phyloP scores from a whole-genome alignment of 352 stramenopile species.

The Globisporangium nagaii region DNA sequence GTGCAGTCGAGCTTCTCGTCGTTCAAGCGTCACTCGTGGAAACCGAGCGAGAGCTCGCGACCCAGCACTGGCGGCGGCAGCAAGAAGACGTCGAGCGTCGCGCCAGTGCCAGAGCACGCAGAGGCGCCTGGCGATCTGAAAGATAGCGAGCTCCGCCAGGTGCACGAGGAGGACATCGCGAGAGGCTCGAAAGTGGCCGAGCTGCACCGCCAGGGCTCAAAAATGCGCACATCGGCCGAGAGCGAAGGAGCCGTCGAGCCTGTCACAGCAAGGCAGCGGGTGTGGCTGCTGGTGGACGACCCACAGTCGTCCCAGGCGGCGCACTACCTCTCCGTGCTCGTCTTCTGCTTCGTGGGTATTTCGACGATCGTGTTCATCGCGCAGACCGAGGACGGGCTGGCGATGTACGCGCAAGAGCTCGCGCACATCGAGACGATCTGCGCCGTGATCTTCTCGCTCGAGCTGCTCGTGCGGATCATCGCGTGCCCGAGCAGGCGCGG shows the following conservation, averaged over 20 bases:
- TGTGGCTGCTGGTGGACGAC: slow-evolving; percentile 66
- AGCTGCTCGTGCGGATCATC: slow-evolving; percentile 47
- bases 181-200: slow-evolving; percentile 2
- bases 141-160: slow-evolving; percentile 1
- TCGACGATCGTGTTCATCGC: slow-evolving; percentile 67
- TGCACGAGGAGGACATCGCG: no score
- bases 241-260: not conserved
- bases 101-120: not conserved
- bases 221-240: not conserved
- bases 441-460: slow-evolving; percentile 50
- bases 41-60: not conserved
- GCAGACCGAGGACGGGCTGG: slow-evolving; percentile 50
- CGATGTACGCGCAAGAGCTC: slow-evolving; percentile 26
- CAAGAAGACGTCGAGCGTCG: not conserved
- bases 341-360: slow-evolving; percentile 62
- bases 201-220: slow-evolving; percentile 1
- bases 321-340: slow-evolving; percentile 56
- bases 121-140: not conserved
- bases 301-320: slow-evolving; percentile 50
- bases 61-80: not conserved
- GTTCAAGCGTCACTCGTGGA: slow-evolving; percentile 18
- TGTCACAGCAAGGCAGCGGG: not conserved
- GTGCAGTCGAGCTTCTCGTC: slow-evolving; percentile 27
- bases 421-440: slow-evolving; percentile 41
- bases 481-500: slow-evolving; percentile 36